Evolutionary conservation across 768 basidiomycete species (phyloP), one percentile per base, ranked within the genome.

Genomic region (Cubamyces lactineus): DNA sequence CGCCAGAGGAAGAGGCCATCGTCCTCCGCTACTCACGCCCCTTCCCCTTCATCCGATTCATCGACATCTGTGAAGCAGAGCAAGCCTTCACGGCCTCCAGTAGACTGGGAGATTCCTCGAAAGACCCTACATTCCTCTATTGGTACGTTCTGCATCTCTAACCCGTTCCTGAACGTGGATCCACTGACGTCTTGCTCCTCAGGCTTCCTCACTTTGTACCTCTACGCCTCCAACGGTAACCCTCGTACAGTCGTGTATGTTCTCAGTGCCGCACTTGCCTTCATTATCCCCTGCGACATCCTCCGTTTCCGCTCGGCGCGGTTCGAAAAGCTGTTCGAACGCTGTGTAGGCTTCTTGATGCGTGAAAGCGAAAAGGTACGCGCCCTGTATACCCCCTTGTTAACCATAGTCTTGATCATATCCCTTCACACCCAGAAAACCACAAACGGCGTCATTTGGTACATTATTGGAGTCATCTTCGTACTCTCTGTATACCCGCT

Each of bases 31-130:
- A 38, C 61, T 30, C 3, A 13, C 5, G 12, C 30, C 28, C 6
- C 50, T 7, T 34, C 53, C 9, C 16, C 54, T 8, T 47, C 49
- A 12, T 9, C 54, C 19, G 28, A 40, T 23, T 40, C 45, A 5
- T 16, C 57, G 2, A 48, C 28, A 11, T 17, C 15, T 11, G 11
- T 30, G 8, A 40, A 46, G 3, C 30, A 23, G 12, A 42, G 9
- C 39, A 53, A 30, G 39, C 4, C 61, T 2, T 23, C 49, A 17
- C 59, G 54, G 17, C 59, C 53, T 4, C 53, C 64, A 8, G 67
- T 91, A 30, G 90, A 95, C 75, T 94, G 89, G 87, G 95, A 97
- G 75, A 87, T 97, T 52, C 95, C 95, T 0, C 78, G 95, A 65
- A 97, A 97, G 74, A 75, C 84, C 11, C 73, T 97, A 46, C 95